These are phyloP conservation scores for Lactarius quietus DNA, from an alignment of 768 basidiomycete genomes.

Conservation along the genomic window DNA sequence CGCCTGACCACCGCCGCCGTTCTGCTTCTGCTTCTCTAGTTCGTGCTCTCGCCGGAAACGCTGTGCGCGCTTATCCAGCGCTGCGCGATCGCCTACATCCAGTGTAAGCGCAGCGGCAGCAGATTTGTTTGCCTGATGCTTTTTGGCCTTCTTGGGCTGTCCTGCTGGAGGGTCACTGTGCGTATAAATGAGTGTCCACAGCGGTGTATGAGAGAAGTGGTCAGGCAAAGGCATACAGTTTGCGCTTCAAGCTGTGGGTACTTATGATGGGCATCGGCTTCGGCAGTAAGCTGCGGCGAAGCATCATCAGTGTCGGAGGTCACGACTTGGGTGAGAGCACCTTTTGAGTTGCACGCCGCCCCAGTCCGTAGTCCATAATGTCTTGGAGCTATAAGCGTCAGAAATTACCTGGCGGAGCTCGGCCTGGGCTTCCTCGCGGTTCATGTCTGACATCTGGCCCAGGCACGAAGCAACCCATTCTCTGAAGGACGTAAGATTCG, in stretches of 20 bases:
- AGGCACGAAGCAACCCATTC: slow-evolving; percentile 95
- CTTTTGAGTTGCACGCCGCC: slow-evolving; percentile 79
- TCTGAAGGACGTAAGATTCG: slow-evolving; percentile 43
- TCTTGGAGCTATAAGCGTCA: slow-evolving; percentile 80
- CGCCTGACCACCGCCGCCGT: slow-evolving; percentile 35
- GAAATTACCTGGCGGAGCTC: slow-evolving; percentile 97
- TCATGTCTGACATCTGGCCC: slow-evolving; percentile 84
- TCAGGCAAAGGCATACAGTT: slow-evolving; percentile 46
- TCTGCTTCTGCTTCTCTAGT: slow-evolving; percentile 65
- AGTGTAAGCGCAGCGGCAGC: slow-evolving; percentile 30
- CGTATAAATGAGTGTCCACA: not conserved
- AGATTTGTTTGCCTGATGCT: slow-evolving; percentile 39
- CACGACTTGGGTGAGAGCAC: slow-evolving; percentile 40
- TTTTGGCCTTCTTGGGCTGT: slow-evolving; percentile 54
- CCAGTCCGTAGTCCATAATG: slow-evolving; percentile 96
- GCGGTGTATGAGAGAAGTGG: not conserved
- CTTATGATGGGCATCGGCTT: slow-evolving; percentile 47
- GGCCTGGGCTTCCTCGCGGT: slow-evolving; percentile 82
- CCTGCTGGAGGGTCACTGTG: slow-evolving; percentile 17
- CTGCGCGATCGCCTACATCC: slow-evolving; percentile 63
- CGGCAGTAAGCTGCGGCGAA: slow-evolving; percentile 48
- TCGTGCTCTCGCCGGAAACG: slow-evolving; percentile 92
- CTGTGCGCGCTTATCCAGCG: slow-evolving; percentile 73
- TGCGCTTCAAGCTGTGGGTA: slow-evolving; percentile 57
- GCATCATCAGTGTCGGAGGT: not conserved